Base-by-base conservation (phyloP, 1,284 basidiomycete species). In the Leccinum huronense region DNA sequence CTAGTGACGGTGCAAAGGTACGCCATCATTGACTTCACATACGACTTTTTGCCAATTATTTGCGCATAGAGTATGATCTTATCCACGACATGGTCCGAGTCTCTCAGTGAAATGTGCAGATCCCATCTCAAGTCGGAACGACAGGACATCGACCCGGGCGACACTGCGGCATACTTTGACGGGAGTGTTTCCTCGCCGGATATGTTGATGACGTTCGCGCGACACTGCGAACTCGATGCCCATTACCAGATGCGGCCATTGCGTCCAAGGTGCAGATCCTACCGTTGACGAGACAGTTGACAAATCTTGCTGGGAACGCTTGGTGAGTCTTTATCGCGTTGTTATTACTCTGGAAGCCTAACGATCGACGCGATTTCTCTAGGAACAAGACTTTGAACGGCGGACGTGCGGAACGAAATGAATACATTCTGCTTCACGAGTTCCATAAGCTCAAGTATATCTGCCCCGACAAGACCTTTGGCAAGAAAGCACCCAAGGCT, bases 371-470 rank as follows among this genome's bases (percentile, higher is more conserved):
- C 23, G 3, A 57, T 23, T 33, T 3, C 6, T 30, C 1, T 67
- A 95, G 94, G 94, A 97, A 95, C 77, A 93, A 95, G 71, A 98
- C 96, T 0, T 78, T 98, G 57, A 96, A 95, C 70, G 94, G 95
- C 69, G 97, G 97, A 70, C 94, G 97, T 67, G 96, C 97, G 0
- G 96, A 98, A 75, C 91, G 97, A 42, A 99, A 99, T 79, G 97
- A 99, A 78, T 99, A 97, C 81, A 99, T 99, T 85, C 79, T 99
- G 66, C 83, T 99, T 19, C 97, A 99, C 78, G 96, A 98, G 75
- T 99, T 99, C 80, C 95, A 99, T 75, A 86, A 90, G 8, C 86
- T 97, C 60, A 98, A 98, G 79, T 98, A 96, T 75, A 88, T 99
- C 67, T 95, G 94, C 70, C 97, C 97, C 0, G 97, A 99, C 82